These are phyloP conservation scores for Aspergillus egyptiacus DNA, from an alignment of 495 filamentous ascomycete species.

Conservation along the genomic window DNA sequence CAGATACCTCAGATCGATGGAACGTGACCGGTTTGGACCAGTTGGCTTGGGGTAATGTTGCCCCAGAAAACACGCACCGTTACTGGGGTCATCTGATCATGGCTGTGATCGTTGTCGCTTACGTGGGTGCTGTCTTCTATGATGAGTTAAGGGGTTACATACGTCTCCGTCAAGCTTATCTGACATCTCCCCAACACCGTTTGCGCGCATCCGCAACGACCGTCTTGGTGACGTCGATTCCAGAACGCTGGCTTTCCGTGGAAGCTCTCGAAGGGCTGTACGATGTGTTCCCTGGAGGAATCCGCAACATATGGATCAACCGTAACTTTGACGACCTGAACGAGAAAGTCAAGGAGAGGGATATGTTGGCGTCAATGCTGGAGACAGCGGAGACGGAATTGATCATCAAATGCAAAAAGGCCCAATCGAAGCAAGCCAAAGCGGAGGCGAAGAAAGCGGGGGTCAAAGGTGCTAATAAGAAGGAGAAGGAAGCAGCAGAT, in stretches of 20 bases:
- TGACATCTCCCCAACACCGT: slow-evolving; percentile 94
- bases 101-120: slow-evolving; percentile 72
- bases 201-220: slow-evolving; percentile 94
- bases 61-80: slow-evolving; percentile 57
- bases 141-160: slow-evolving; percentile 86
- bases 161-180: slow-evolving; percentile 84
- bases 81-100: slow-evolving; percentile 88
- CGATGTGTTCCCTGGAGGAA: slow-evolving; percentile 93
- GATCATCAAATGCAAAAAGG: slow-evolving; percentile 70
- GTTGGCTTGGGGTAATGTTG: slow-evolving; percentile 89
- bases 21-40: slow-evolving; percentile 68
- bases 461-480: slow-evolving; percentile 46
- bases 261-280: slow-evolving; percentile 80
- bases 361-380: slow-evolving; percentile 62
- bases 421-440: slow-evolving; percentile 59
- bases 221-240: slow-evolving; percentile 85
- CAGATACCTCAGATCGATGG: slow-evolving; percentile 26
- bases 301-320: slow-evolving; percentile 96
- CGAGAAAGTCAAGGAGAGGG: slow-evolving; percentile 76
- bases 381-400: slow-evolving; percentile 82
- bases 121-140: slow-evolving; percentile 85
- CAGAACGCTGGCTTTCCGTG: slow-evolving; percentile 76
- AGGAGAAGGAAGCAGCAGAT: slow-evolving; percentile 16
- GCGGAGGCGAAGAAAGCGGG: slow-evolving; percentile 58
- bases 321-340: slow-evolving; percentile 82